Evolutionary conservation across 139 green algal genomes (phyloP).

Genomic region (Chlamydomonas incerta): DNA sequence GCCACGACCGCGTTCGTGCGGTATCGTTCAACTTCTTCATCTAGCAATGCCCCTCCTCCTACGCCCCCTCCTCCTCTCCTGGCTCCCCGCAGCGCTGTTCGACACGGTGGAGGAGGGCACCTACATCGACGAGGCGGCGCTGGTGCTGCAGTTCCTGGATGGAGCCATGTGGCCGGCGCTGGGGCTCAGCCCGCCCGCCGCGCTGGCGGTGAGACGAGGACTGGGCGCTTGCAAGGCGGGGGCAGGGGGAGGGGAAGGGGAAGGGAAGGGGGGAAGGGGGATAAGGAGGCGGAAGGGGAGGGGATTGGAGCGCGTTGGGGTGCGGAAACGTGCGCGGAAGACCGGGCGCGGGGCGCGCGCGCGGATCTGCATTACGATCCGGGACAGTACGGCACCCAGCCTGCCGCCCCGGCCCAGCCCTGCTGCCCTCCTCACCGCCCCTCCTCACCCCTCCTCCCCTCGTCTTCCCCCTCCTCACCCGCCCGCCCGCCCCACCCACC

Average conservation of each 20-base stretch:
- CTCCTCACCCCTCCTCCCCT: not conserved
- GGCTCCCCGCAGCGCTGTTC: conserved; percentile 2
- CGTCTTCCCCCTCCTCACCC: not conserved
- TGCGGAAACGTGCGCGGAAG: no score
- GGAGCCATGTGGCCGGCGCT: conserved; percentile 34
- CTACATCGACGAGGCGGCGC: conserved; percentile 42
- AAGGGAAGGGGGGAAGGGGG: not conserved
- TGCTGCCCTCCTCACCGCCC: no score
- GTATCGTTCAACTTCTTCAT: no score
- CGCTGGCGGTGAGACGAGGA: conserved; percentile 20
- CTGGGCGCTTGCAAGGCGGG: not conserved
- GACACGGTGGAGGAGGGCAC: conserved; percentile 18
- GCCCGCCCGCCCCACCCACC: not conserved
- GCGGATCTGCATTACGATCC: no score
- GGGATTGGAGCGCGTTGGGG: no score
- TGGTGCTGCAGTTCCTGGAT: conserved; percentile 39
- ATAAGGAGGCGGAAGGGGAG: no score
- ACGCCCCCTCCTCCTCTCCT: not conserved
- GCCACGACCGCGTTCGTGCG: no score
- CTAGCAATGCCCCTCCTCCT: not conserved
- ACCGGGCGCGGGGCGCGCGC: no score
- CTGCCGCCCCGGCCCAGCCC: no score
- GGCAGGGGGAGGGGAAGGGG: no score
- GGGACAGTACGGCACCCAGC: no score
- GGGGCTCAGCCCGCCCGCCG: conserved; percentile 1